Conservation (phyloP, 2,329 filamentous ascomycete genomes). For the Colletotrichum tropicicola region DNA sequence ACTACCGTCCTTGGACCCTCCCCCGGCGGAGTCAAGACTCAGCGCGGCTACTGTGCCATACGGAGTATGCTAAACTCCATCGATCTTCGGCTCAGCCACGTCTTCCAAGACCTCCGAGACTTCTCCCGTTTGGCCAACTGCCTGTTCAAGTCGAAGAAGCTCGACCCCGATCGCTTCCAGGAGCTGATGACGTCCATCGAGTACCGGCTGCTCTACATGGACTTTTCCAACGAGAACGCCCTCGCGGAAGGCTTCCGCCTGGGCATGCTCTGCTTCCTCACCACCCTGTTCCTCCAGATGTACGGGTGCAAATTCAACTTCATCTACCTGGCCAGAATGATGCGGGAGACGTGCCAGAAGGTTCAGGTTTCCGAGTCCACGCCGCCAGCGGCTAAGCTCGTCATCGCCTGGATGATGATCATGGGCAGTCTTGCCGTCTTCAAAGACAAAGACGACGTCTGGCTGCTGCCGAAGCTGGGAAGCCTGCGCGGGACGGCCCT, state of each 20-base stretch:
- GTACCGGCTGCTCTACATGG: constrained; percentile 18
- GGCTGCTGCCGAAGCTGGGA: constrained; percentile 34
- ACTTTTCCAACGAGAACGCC: not conserved
- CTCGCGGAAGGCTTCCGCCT: constrained; percentile 31
- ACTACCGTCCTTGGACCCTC: constrained; percentile 21
- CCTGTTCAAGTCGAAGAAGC: constrained; percentile 34
- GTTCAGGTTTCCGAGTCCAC: not conserved
- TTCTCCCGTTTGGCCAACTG: constrained; percentile 39
- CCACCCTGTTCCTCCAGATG: constrained; percentile 38
- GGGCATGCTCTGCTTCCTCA: constrained; percentile 40
- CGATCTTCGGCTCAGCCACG: constrained; percentile 36
- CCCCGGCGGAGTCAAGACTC: not conserved
- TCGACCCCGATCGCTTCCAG: constrained; percentile 33
- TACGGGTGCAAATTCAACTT: constrained; percentile 32
- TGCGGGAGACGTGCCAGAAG: not conserved
- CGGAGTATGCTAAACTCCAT: constrained; percentile 23
- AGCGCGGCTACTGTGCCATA: not conserved
- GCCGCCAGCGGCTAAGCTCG: constrained; percentile 33
- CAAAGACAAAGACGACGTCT: constrained; percentile 28
- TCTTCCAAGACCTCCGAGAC: constrained; percentile 40
- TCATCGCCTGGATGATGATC: constrained; percentile 34
- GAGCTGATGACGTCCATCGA: constrained; percentile 15
- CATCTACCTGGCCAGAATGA: not conserved
- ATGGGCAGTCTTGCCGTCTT: constrained; percentile 36
- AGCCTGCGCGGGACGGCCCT: constrained; percentile 12